These are phyloP conservation scores for Vicia sativa DNA, from an alignment of 306 rosid species.

Conservation along the genomic window DNA sequence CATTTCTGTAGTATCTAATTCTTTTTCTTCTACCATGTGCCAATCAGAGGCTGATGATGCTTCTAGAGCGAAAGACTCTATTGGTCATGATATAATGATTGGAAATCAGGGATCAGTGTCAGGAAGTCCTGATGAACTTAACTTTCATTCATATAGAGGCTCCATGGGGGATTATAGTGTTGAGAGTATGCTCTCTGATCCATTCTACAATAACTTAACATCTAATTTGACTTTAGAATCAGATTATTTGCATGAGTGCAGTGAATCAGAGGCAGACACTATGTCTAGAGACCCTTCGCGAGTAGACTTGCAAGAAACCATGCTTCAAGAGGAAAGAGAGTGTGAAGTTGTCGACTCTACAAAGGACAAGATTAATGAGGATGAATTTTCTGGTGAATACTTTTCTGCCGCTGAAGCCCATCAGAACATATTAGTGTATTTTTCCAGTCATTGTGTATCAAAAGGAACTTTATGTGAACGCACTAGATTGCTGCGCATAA, in stretches of 20 bases:
- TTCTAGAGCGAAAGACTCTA: conserved; percentile 37
- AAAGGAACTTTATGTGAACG: conserved; percentile 89
- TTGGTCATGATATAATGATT: conserved; percentile 46
- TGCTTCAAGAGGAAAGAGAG: conserved; percentile 48
- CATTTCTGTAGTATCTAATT: conserved; percentile 42
- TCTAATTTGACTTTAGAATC: conserved; percentile 46
- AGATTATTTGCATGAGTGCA: conserved; percentile 37
- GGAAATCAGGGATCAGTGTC: conserved; percentile 49
- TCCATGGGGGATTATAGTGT: conserved; percentile 43
- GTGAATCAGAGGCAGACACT: conserved; percentile 43
- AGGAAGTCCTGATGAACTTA: conserved; percentile 44
- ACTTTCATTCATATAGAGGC: conserved; percentile 46
- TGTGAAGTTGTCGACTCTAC: conserved; percentile 45
- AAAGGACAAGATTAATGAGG: conserved; percentile 59
- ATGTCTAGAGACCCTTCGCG: conserved; percentile 49
- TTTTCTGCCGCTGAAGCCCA: conserved; percentile 82
- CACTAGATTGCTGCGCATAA: conserved; percentile 86
- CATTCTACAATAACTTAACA: conserved; percentile 44
- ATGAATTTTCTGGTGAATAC: conserved; percentile 75
- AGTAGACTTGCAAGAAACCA: conserved; percentile 49
- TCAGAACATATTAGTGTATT: conserved; percentile 93
- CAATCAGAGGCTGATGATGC: conserved; percentile 49
- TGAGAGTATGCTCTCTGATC: conserved; percentile 45
- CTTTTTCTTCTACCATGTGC: conserved; percentile 42
- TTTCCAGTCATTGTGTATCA: conserved; percentile 84